phyloP scores from a whole-genome alignment of 176 grass and related monocot genomes.

The Triticum aestivum region IWGSC_CS_RefSeq_v2.1 NC_057799.1:616365640-616366139 shows the following conservation, averaged over 20 bases:
- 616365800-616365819: not conserved
- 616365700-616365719: not conserved
- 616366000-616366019: not conserved
- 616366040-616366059: not conserved
- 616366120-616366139: conserved; percentile 68
- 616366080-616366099: conserved; percentile 94
- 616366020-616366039: not conserved
- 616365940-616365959: not conserved
- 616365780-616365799: conserved; percentile 3
- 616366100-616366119: conserved; percentile 84
- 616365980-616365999: not conserved
- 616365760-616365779: not conserved
- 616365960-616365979: not conserved
- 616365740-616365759: not conserved
- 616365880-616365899: not conserved
- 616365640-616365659: not conserved
- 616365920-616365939: conserved; percentile 3
- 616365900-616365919: not conserved
- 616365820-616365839: not conserved
- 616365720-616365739: conserved; percentile 1
- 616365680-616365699: conserved; percentile 9
- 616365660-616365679: not conserved
- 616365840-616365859: not conserved
- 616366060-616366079: conserved; percentile 64
- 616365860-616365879: not conserved